Base-by-base conservation (phyloP, 495 filamentous ascomycete species). In the Beverwykella pulmonaria region DNA sequence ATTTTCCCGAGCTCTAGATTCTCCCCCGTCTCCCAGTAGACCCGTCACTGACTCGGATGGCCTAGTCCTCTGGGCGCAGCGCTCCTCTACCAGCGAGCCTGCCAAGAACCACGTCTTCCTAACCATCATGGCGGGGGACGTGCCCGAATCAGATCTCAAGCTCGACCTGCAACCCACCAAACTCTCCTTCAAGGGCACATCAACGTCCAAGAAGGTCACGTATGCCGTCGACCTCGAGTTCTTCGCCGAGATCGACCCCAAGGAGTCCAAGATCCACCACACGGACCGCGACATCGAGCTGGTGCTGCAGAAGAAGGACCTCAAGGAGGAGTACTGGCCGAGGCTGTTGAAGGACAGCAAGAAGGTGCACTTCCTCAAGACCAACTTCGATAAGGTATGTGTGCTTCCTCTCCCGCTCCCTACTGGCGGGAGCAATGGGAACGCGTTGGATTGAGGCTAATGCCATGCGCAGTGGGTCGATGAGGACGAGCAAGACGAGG, bases 361-460 rank as follows among this genome's bases (percentile, higher is more conserved):
- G 86, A 97, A 91, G 84, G 75, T 88, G 56, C 94, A 98, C 82
- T 98, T 94, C 87, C 78, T 98, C 73, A 97, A 96, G 91, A 98
- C 94, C 71, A 89, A 98, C 78, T 98, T 98, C 73, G 92, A 97
- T 80, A 98, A 98, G 87, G 89, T 91, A 79, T 61, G 82, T 76
- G 36, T 5, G 27, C 36, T 17, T 47, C 59, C 14, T n/a, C n/a
- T n/a, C n/a, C n/a, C n/a, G n/a, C n/a, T n/a, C n/a, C n/a, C n/a
- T n/a, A n/a, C n/a, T n/a, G n/a, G n/a, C n/a, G n/a, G n/a, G n/a
- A n/a, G n/a, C n/a, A 23, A 23, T 20, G 9, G 9, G 4, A 52
- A 25, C 10, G 20, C 17, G 48, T 25, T 25, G 26, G 48, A 25
- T 29, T 54, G 10, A 54, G 25, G 53, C 50, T 71, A 63, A 63